These are phyloP conservation scores for Suillus brevipes DNA, from an alignment of 768 basidiomycete genomes.

Conservation along the genomic window DNA sequence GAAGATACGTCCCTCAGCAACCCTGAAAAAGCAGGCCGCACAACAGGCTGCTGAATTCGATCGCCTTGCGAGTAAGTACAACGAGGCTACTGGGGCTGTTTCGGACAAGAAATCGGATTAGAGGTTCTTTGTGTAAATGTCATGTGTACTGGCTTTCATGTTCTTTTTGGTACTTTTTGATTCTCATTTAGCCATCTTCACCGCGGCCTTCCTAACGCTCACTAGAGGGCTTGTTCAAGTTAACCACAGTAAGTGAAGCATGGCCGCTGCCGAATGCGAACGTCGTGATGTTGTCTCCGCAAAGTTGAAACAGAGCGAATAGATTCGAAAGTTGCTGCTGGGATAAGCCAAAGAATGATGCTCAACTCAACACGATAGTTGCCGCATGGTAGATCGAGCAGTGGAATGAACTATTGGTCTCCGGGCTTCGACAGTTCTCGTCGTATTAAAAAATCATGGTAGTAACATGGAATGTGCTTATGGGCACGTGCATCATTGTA, in stretches of 20 bases:
- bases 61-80: slow-evolving; percentile 76
- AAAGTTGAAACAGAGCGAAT: too few species aligned
- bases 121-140: background rate
- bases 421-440: background rate
- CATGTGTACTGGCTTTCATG: background rate
- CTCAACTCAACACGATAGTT: background rate
- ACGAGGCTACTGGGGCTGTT: slow-evolving; percentile 60
- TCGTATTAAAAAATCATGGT: background rate
- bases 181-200: background rate
- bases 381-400: background rate
- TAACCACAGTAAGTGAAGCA: background rate
- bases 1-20: background rate
- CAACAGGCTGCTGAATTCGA: slow-evolving; percentile 83
- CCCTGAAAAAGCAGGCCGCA: slow-evolving; percentile 58
- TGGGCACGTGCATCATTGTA: background rate
- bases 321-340: too few species aligned
- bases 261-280: too few species aligned
- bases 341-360: too few species aligned
- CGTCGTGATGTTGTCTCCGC: too few species aligned
- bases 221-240: background rate
- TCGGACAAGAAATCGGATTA: slow-evolving; percentile 71
- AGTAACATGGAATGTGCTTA: background rate
- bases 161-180: background rate
- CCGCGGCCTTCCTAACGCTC: background rate
- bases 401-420: background rate